Conservation (phyloP, 169 alveolate species). For the Cryptosporidium ryanae region DNA sequence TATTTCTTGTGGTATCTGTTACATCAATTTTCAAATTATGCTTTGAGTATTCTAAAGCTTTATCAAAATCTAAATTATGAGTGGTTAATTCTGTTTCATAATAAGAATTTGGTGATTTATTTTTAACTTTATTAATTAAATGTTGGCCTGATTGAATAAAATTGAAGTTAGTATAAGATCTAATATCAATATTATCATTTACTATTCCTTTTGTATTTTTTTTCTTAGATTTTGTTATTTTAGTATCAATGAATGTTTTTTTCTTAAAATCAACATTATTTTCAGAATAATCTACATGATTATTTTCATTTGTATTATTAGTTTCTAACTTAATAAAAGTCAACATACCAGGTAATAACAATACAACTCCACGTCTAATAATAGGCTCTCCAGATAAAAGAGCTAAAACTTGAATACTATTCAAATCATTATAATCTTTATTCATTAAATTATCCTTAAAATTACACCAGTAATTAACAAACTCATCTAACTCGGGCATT, state of each 20-base stretch:
- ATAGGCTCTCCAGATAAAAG: constrained; percentile 60
- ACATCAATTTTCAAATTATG: not conserved
- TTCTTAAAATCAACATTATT: too few species aligned
- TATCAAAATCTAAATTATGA: not conserved
- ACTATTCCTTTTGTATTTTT: not conserved
- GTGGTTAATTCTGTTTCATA: not conserved
- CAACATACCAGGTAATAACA: constrained; percentile 46
- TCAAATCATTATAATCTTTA: not conserved
- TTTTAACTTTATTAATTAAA: not conserved
- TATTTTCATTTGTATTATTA: not conserved
- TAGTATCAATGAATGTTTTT: not conserved
- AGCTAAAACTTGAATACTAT: constrained; percentile 20
- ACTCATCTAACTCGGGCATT: constrained; percentile 49
- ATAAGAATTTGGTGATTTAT: too few species aligned
- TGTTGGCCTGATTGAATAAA: not conserved
- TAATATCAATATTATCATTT: constrained; percentile 35
- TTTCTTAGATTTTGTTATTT: not conserved
- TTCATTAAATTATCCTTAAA: not conserved
- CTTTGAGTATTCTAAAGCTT: not conserved
- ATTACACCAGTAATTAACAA: constrained; percentile 20
- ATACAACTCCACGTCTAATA: constrained; percentile 41
- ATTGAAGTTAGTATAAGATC: constrained; percentile 56
- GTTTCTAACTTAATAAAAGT: constrained; percentile 14
- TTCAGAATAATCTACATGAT: too few species aligned
- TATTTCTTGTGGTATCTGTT: not conserved